Conservation (phyloP, 2,329 filamentous ascomycete species). For the Hypomyces perniciosus region DNA sequence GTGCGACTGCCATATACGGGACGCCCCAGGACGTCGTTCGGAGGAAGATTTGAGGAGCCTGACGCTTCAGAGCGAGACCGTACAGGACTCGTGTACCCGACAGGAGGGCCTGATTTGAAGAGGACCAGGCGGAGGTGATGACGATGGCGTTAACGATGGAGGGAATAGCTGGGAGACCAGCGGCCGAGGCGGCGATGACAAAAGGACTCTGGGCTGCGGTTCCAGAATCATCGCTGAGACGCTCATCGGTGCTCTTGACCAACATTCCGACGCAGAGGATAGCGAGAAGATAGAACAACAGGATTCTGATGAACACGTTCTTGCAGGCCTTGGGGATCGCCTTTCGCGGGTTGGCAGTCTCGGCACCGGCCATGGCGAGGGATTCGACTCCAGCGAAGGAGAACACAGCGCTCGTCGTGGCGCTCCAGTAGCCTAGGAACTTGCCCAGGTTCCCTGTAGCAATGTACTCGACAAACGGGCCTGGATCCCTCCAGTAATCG, state of each 20-base stretch:
- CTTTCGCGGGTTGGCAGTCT: constrained; percentile 49
- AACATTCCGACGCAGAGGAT: constrained; percentile 67
- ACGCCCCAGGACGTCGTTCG: constrained; percentile 56
- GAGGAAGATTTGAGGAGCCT: constrained; percentile 58
- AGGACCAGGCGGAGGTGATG: constrained; percentile 61
- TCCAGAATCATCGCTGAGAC: constrained; percentile 40
- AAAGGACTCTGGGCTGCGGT: constrained; percentile 52
- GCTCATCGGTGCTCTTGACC: constrained; percentile 52
- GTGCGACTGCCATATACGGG: constrained; percentile 52
- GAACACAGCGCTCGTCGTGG: constrained; percentile 58
- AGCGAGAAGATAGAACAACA: constrained; percentile 57
- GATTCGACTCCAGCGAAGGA: constrained; percentile 62
- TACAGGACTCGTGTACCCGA: constrained; percentile 64
- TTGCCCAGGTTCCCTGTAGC: constrained; percentile 50
- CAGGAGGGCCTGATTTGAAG: constrained; percentile 56
- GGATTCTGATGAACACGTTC: constrained; percentile 52
- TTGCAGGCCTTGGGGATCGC: constrained; percentile 51
- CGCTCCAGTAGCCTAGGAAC: constrained; percentile 61
- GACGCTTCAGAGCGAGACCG: constrained; percentile 59
- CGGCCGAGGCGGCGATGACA: constrained; percentile 65
- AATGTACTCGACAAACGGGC: constrained; percentile 62
- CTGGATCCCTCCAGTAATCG: constrained; percentile 62
- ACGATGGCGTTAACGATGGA: constrained; percentile 73
- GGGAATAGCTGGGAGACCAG: constrained; percentile 61
- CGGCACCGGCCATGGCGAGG: constrained; percentile 56